Evolutionary conservation across 164 flowering plant species (phyloP).

Genomic region (Stephania japonica): DNA sequence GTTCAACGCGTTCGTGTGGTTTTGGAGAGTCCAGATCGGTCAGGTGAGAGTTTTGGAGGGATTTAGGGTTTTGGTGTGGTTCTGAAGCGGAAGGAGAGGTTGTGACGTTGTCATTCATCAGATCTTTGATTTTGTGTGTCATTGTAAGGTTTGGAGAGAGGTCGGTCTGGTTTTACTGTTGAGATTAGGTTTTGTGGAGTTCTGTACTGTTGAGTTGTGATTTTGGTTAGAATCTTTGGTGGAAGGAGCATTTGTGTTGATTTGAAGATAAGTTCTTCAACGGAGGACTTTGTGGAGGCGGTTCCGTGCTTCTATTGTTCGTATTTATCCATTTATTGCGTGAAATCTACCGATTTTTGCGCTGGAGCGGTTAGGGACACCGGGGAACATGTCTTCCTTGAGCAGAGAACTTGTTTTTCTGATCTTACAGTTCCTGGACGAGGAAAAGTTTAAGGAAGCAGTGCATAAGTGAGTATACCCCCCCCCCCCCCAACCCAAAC

Average conservation of each 20-base stretch:
- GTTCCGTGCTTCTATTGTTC: background rate
- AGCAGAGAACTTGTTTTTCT: conserved; percentile 66
- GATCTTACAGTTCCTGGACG: conserved; percentile 65
- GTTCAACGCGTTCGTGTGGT: background rate
- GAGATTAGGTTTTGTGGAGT: background rate
- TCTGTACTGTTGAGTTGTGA: background rate
- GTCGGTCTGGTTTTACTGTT: background rate
- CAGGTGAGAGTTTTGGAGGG: background rate
- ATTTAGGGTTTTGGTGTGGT: background rate
- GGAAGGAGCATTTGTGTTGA: background rate
- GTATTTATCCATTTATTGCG: background rate
- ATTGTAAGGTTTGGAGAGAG: background rate
- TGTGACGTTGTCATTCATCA: background rate
- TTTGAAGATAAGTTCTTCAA: background rate
- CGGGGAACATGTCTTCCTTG: conserved; percentile 60
- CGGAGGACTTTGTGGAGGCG: background rate
- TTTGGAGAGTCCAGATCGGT: background rate
- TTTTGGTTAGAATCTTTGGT: background rate
- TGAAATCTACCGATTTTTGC: conserved; percentile 25
- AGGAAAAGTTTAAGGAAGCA: conserved; percentile 69
- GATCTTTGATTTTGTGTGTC: background rate
- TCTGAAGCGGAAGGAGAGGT: background rate
- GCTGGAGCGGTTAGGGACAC: conserved; percentile 65
- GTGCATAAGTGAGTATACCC: conserved; percentile 46
- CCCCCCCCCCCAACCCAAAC: too few relatives aligned